Evolutionary conservation across 2,329 filamentous ascomycete species (phyloP).

Genomic region (Blastomyces parvus): DNA sequence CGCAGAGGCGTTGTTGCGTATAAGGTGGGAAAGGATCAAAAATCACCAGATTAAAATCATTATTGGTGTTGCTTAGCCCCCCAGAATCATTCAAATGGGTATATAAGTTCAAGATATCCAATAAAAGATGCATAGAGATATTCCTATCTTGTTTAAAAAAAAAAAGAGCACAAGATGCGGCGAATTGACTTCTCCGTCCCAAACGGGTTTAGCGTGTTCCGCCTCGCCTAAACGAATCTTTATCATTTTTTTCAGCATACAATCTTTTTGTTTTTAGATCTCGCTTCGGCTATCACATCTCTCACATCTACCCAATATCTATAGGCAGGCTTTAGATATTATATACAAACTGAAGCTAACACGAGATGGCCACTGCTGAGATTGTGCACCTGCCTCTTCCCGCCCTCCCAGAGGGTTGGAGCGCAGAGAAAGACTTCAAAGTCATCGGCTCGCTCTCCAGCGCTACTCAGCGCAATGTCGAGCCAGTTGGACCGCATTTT

Average conservation of each 20-base stretch:
- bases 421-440: slow-evolving; percentile 82
- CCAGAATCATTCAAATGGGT: not conserved
- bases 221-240: slow-evolving; percentile 21
- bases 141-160: not conserved
- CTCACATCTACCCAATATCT: not conserved
- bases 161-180: not conserved
- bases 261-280: not conserved
- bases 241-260: slow-evolving; percentile 10
- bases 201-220: slow-evolving; percentile 9
- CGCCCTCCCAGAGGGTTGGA: slow-evolving; percentile 69
- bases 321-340: not conserved
- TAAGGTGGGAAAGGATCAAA: not conserved
- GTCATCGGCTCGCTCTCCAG: slow-evolving; percentile 64
- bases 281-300: slow-evolving; percentile 3
- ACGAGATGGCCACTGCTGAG: slow-evolving; percentile 54
- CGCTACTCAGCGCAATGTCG: slow-evolving; percentile 76
- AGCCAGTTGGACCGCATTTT: slow-evolving; percentile 95
- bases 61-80: not conserved
- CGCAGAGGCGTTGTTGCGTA: not conserved
- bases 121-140: too few relatives aligned
- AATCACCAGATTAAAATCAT: not conserved
- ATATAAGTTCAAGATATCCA: not conserved
- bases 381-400: slow-evolving; percentile 48
- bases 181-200: slow-evolving; percentile 3
- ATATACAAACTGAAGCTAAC: not conserved